These are phyloP conservation scores for Kluyveromyces siamensis DNA, from an alignment of 805 yeast genomes.

Conservation along the genomic window DNA sequence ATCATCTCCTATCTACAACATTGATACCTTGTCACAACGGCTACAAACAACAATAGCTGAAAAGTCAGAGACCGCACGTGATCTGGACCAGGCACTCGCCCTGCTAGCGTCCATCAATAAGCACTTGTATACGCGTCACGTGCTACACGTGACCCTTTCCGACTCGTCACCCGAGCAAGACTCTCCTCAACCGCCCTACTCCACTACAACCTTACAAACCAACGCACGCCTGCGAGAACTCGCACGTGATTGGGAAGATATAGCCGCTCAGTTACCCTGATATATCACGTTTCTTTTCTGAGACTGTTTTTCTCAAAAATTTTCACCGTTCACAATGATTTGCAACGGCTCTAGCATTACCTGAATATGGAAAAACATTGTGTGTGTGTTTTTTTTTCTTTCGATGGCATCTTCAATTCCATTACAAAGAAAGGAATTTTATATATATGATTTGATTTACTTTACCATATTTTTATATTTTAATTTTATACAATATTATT, in stretches of 20 bases:
- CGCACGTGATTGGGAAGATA: constrained; percentile 1
- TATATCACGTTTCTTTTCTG: not conserved
- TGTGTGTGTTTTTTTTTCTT: too few species aligned
- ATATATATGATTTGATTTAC: too few species aligned
- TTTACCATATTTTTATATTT: too few species aligned
- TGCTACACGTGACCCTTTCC: not conserved
- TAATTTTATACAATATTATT: too few species aligned
- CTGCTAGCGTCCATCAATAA: not conserved
- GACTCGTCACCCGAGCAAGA: not conserved
- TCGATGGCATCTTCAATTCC: too few species aligned
- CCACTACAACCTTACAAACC: not conserved
- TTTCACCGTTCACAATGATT: too few species aligned
- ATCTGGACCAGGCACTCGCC: not conserved
- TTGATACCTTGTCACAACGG: not conserved
- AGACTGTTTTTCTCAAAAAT: not conserved
- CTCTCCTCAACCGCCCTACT: not conserved
- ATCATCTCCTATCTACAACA: too few species aligned
- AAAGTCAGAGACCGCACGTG: not conserved
- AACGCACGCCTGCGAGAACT: not conserved
- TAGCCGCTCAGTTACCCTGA: not conserved
- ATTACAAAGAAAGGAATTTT: too few species aligned
- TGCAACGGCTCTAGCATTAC: too few species aligned
- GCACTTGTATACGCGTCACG: not conserved
- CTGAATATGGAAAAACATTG: too few species aligned
- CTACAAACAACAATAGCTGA: not conserved